Conservation (phyloP, 345 rosid genomes). For the Mallotus nudiflorus region DNA sequence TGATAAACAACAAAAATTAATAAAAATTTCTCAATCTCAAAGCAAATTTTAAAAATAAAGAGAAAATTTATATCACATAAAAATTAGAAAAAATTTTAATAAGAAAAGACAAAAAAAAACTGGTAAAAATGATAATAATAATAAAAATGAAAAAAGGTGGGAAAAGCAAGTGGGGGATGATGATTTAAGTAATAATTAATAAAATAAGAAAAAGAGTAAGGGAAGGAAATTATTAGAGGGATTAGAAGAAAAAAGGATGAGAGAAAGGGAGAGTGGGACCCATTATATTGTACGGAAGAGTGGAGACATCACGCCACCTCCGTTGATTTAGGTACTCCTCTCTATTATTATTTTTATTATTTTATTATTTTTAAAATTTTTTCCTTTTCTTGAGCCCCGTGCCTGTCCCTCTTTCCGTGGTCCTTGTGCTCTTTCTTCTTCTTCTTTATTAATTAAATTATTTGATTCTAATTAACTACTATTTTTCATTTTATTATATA, state of each 20-base stretch:
- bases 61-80: too few relatives aligned
- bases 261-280: slow-evolving; percentile 11
- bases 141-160: too few relatives aligned
- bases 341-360: neutral
- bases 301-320: slow-evolving; percentile 53
- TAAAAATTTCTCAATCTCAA: too few relatives aligned
- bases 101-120: too few relatives aligned
- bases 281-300: slow-evolving; percentile 28
- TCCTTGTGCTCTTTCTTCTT: neutral
- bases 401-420: slow-evolving; percentile 21
- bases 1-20: too few relatives aligned
- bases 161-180: too few relatives aligned
- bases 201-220: neutral
- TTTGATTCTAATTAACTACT: neutral
- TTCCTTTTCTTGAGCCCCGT: slow-evolving; percentile 51
- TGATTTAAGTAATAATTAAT: too few relatives aligned
- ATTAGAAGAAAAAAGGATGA: too few relatives aligned
- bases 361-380: neutral
- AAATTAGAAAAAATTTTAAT: too few relatives aligned
- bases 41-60: too few relatives aligned
- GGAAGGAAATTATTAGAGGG: slow-evolving; percentile 10
- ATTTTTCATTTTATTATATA: neutral
- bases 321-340: slow-evolving; percentile 46
- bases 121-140: too few relatives aligned
- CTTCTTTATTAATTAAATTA: neutral